Conservation (phyloP, 2,329 filamentous ascomycete genomes). For the Penicillium nordicum region DNA sequence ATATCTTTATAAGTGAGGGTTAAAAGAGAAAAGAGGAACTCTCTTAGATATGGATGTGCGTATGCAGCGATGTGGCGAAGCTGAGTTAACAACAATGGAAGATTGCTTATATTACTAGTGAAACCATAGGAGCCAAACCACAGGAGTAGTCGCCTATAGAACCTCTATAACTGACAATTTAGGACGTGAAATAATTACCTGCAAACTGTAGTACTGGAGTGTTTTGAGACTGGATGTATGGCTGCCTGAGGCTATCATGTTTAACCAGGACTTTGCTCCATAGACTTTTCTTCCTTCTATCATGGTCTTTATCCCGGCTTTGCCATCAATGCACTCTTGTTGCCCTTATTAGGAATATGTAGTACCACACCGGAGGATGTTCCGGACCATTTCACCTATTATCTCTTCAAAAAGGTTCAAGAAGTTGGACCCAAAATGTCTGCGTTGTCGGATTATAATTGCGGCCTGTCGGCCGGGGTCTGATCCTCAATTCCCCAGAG, state of each 20-base stretch:
- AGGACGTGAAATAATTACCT: too few relatives aligned
- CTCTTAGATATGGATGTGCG: too few relatives aligned
- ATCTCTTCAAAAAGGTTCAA: not conserved
- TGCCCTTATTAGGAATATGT: not conserved
- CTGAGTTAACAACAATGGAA: too few relatives aligned
- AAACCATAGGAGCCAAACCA: too few relatives aligned
- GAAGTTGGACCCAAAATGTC: not conserved
- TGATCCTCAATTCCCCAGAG: not conserved
- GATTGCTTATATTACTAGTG: too few relatives aligned
- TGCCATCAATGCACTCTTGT: not conserved
- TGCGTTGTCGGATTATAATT: constrained; percentile 13
- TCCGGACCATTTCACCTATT: not conserved
- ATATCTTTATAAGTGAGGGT: too few relatives aligned
- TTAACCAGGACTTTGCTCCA: not conserved
- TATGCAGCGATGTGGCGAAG: too few relatives aligned
- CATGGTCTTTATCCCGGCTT: not conserved
- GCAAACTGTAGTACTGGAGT: not conserved
- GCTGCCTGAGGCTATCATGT: not conserved
- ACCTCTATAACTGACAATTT: too few relatives aligned
- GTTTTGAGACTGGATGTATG: not conserved
- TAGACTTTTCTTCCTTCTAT: not conserved
- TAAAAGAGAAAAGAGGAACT: too few relatives aligned
- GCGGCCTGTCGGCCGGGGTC: constrained; percentile 10
- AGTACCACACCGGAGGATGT: not conserved
- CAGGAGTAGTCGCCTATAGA: too few relatives aligned